Evolutionary conservation across 257 asterid species (phyloP).

Genomic region (Orobanche coerulescens): DNA sequence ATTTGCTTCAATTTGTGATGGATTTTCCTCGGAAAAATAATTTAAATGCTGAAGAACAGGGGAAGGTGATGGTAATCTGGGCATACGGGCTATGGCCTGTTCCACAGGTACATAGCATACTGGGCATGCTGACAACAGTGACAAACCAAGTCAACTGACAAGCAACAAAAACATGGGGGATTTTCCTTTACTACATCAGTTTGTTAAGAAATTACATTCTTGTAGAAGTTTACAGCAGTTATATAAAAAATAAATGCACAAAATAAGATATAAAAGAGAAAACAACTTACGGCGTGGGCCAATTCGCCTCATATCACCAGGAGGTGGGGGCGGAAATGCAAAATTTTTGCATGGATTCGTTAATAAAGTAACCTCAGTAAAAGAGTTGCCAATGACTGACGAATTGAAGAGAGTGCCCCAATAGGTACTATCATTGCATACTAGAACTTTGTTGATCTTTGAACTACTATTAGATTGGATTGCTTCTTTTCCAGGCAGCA

Average conservation of each 20-base stretch:
- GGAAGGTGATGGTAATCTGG: conserved; percentile 58
- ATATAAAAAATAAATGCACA: conserved; percentile 7
- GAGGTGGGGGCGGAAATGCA: conserved; percentile 86
- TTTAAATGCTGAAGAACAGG: conserved; percentile 63
- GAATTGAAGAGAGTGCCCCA: conserved; percentile 35
- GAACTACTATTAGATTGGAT: conserved; percentile 14
- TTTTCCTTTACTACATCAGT: conserved; percentile 10
- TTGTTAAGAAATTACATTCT: conserved; percentile 10
- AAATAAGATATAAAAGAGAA: conserved; percentile 13
- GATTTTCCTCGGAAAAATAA: conserved; percentile 56
- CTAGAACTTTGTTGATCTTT: conserved; percentile 29
- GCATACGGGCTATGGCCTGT: conserved; percentile 76
- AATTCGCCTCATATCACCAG: conserved; percentile 54
- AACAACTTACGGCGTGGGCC: conserved; percentile 94
- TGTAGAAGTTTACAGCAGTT: not conserved
- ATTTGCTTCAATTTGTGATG: conserved; percentile 45
- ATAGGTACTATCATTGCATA: conserved; percentile 47
- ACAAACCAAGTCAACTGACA: conserved; percentile 18
- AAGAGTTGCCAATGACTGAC: conserved; percentile 29
- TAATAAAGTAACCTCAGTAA: conserved; percentile 21
- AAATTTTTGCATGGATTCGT: conserved; percentile 62
- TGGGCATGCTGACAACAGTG: conserved; percentile 70
- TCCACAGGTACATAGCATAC: conserved; percentile 83
- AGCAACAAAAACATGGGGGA: not conserved
- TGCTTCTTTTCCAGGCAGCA: conserved; percentile 31